Evolutionary conservation across 1,284 basidiomycete genomes (phyloP).

Genomic region (Psilocybe mexicana): DNA sequence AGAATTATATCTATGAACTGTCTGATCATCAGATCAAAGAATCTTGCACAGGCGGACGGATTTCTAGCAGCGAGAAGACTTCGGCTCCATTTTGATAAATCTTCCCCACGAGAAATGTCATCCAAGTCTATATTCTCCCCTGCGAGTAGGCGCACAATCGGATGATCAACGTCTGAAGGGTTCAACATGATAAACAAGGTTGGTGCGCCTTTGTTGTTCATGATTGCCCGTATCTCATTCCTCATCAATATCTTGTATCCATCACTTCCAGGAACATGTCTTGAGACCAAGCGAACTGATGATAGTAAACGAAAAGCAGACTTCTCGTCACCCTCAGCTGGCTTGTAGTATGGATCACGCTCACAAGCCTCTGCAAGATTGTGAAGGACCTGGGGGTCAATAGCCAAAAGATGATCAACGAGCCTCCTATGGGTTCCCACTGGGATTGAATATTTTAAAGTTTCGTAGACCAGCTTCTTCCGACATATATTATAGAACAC

Average conservation of each 20-base stretch:
- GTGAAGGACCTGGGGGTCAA: constrained; percentile 5
- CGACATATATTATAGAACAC: constrained; percentile 12
- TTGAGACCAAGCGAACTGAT: not conserved
- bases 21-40: constrained; percentile 22
- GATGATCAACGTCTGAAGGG: constrained; percentile 24
- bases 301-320: not conserved
- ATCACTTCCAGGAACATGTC: constrained; percentile 12
- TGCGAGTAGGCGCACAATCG: constrained; percentile 17
- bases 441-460: constrained; percentile 4
- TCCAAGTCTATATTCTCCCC: constrained; percentile 13
- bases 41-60: constrained; percentile 19
- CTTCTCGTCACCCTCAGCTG: not conserved
- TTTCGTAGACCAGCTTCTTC: not conserved
- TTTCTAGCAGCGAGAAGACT: constrained; percentile 15
- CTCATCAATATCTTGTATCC: constrained; percentile 14
- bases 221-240: constrained; percentile 19
- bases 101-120: not conserved
- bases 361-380: not conserved
- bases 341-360: constrained; percentile 1
- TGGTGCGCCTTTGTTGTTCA: constrained; percentile 21
- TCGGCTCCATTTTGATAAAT: constrained; percentile 12
- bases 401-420: not conserved
- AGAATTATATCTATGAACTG: constrained; percentile 20
- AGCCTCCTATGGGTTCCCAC: not conserved
- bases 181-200: constrained; percentile 29